A percentile compares a stretch with the other conserved stretches of the same genome.
phyloP scores from a whole-genome alignment of 75 land plant genomes.

The Ceratopteris richardii region DNA sequence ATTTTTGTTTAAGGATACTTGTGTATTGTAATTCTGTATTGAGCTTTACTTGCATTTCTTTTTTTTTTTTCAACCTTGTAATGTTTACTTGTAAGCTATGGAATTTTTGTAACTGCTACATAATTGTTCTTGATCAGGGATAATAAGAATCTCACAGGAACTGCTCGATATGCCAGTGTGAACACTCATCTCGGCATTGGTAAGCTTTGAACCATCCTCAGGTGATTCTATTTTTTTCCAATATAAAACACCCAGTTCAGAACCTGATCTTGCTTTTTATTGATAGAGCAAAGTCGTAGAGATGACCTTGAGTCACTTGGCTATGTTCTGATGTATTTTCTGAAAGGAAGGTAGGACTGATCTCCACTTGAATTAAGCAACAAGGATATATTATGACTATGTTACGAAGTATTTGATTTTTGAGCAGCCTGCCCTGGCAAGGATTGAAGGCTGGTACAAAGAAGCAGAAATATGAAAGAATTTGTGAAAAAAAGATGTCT shows the following conservation, averaged over 20 bases:
- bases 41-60: no score
- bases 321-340: constrained; percentile 87
- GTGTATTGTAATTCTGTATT: no score
- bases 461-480: constrained; percentile 97
- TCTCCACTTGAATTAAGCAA: no score
- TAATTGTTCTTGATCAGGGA: constrained; percentile 41
- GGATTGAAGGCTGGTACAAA: constrained; percentile 94
- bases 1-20: no score
- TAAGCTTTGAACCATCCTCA: constrained; percentile 18
- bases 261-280: background rate
- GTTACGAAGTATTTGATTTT: no score
- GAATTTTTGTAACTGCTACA: no score
- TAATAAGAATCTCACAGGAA: constrained; percentile 84
- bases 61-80: no score
- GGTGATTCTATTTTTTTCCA: no score
- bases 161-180: constrained; percentile 94
- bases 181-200: constrained; percentile 93
- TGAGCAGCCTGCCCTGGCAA: constrained; percentile 89
- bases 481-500: constrained; percentile 91
- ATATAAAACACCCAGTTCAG: no score
- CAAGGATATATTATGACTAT: no score
- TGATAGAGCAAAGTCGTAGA: constrained; percentile 87
- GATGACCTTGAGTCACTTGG: constrained; percentile 97
- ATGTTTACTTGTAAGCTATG: no score
- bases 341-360: constrained; percentile 51